Conservation (phyloP, 345 rosid genomes). For the Salix udensis region DNA sequence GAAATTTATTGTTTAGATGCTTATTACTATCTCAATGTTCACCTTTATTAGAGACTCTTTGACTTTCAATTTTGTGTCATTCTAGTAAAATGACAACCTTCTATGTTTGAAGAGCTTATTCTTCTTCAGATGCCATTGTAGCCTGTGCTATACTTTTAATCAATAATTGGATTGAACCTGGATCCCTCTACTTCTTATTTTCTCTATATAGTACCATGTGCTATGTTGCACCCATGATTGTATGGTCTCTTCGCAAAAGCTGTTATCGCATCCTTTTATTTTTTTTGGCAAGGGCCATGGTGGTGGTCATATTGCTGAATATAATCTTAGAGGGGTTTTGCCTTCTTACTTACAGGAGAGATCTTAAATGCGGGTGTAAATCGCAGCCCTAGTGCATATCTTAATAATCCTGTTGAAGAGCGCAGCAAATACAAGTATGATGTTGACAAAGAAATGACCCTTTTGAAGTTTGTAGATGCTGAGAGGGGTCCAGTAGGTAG, state of each 20-base stretch:
- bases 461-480: constrained; percentile 85
- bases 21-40: not conserved
- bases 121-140: not conserved
- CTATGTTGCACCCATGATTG: not conserved
- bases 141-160: not conserved
- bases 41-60: not conserved
- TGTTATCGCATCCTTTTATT: not conserved
- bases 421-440: constrained; percentile 68
- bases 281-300: not conserved
- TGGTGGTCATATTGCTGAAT: not conserved
- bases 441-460: constrained; percentile 95
- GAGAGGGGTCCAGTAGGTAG: constrained; percentile 94
- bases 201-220: not conserved
- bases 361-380: constrained; percentile 81
- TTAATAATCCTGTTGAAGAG: constrained; percentile 77
- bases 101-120: not conserved
- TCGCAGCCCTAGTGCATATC: constrained; percentile 98
- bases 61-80: not conserved
- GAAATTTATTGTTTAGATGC: not conserved
- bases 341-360: constrained; percentile 57
- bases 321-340: constrained; percentile 11
- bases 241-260: not conserved
- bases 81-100: not conserved
- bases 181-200: not conserved
- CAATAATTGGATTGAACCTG: not conserved